Base-by-base conservation (phyloP, 306 rosid genomes). In the Gastrolobium villosum region DNA sequence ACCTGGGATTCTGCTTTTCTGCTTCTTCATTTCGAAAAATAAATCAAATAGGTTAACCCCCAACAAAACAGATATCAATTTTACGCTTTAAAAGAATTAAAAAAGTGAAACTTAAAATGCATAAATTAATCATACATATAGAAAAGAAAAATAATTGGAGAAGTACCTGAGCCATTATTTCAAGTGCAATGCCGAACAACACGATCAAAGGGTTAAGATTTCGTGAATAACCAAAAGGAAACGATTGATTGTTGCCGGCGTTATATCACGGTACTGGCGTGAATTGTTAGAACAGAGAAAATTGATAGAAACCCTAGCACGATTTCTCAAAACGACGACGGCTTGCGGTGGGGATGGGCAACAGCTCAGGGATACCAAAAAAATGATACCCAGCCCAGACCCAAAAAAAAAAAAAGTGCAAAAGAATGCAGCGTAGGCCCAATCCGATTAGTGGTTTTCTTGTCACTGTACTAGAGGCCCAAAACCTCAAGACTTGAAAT, bases 1-100 rank as follows among this genome's bases (percentile, higher is more conserved):
- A 48, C 5, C 49, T 15, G 82, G 69, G 28, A 70, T 34, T 34
- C 5, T 14, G 45, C 56, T 62, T 10, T 11, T 50, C 6, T 62
- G 45, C 26, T 85, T 70, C 82, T 77, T 80, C 86, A 82, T 79
- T 48, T 4, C 7, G 40, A 77, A 10, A 44, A 43, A 39, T 34
- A n/a, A n/a, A n/a, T n/a, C n/a, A n/a, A n/a, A n/a, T n/a, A n/a
- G n/a, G n/a, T n/a, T n/a, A n/a, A n/a, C n/a, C n/a, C n/a, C n/a
- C n/a, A n/a, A n/a, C n/a, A n/a, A n/a, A n/a, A n/a, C n/a, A n/a
- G n/a, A 13, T 4, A 44, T 2, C 55, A 44, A 30, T 26, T 26
- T 28, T 61, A 6, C 5, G 41, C 26, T 20, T 1, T 20, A 20
- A 20, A 20, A 0, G 1, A 20, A 20, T 20, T 10, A 0, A 5